Evolutionary conservation across 169 alveolate species (phyloP).

Genomic region (Cryptosporidium felis): DNA sequence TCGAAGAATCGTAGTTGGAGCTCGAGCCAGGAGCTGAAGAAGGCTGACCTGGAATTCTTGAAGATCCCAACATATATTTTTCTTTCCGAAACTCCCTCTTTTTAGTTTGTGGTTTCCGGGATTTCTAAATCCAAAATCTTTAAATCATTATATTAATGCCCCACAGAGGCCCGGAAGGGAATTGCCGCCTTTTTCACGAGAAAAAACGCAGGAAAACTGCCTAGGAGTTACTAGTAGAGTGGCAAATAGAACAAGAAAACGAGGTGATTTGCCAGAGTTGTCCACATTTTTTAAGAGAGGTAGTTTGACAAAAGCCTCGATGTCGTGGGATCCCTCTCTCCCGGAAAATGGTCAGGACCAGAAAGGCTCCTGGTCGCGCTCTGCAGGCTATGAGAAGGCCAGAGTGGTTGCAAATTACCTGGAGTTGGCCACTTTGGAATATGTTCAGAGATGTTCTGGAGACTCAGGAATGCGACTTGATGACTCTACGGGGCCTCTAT

Average conservation of each 20-base stretch:
- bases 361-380: background rate
- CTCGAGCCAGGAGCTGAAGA: background rate
- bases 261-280: background rate
- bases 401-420: conserved; percentile 55
- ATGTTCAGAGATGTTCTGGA: conserved; percentile 4
- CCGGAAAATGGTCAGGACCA: background rate
- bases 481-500: conserved; percentile 10
- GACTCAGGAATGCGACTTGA: background rate
- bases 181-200: background rate
- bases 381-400: conserved; percentile 21
- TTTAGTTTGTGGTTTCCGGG: background rate
- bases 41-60: background rate
- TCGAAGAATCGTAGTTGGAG: background rate
- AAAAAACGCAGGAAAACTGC: background rate
- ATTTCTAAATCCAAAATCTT: conserved; percentile 13
- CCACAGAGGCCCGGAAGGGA: background rate
- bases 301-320: background rate
- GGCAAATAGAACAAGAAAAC: background rate
- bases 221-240: background rate
- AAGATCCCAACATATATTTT: conserved; percentile 5
- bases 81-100: background rate
- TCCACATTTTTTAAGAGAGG: background rate
- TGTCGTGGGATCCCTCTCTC: background rate
- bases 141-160: conserved; percentile 15
- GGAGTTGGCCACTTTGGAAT: conserved; percentile 40